phyloP scores from a whole-genome alignment of 169 alveolate genomes.

The Cryptosporidium ubiquitum region DNA sequence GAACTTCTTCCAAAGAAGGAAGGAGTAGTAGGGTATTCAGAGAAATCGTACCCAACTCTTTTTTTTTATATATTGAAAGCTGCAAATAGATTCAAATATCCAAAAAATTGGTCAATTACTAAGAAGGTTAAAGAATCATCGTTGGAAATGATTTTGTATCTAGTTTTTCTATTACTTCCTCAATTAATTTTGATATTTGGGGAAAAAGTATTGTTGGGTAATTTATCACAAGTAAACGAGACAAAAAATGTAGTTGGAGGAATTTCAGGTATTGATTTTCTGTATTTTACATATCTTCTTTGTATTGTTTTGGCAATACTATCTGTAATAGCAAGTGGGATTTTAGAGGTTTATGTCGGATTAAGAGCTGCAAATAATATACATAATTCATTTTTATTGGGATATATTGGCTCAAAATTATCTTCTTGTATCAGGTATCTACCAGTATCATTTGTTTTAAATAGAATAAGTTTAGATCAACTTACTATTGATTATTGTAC shows the following conservation, averaged over 20 bases:
- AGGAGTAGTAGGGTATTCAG: background rate
- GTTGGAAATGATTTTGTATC: conserved; percentile 16
- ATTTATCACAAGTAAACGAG: background rate
- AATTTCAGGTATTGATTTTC: background rate
- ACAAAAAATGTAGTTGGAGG: background rate
- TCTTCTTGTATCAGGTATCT: conserved; percentile 53
- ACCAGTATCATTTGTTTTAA: conserved; percentile 67
- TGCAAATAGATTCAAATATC: conserved; percentile 39
- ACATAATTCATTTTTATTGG: conserved; percentile 59
- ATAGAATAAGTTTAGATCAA: conserved; percentile 55
- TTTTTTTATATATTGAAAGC: conserved; percentile 37
- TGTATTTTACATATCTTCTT: conserved; percentile 28
- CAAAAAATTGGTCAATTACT: conserved; percentile 16
- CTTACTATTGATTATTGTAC: conserved; percentile 63
- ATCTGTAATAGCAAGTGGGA: conserved; percentile 20
- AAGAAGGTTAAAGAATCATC: conserved; percentile 20
- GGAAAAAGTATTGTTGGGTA: conserved; percentile 30
- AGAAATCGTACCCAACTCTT: conserved; percentile 27
- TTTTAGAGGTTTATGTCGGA: conserved; percentile 49
- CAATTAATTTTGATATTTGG: conserved; percentile 40
- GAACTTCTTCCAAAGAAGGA: conserved; percentile 23
- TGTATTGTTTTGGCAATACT: conserved; percentile 26
- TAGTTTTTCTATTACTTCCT: conserved; percentile 13
- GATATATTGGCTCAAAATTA: conserved; percentile 58
- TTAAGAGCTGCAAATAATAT: conserved; percentile 61